A percentile compares a stretch with the other conserved stretches of the same genome.
phyloP scores from a whole-genome alignment of 2,329 filamentous ascomycete genomes.

The Verticillium albo-atrum region DNA sequence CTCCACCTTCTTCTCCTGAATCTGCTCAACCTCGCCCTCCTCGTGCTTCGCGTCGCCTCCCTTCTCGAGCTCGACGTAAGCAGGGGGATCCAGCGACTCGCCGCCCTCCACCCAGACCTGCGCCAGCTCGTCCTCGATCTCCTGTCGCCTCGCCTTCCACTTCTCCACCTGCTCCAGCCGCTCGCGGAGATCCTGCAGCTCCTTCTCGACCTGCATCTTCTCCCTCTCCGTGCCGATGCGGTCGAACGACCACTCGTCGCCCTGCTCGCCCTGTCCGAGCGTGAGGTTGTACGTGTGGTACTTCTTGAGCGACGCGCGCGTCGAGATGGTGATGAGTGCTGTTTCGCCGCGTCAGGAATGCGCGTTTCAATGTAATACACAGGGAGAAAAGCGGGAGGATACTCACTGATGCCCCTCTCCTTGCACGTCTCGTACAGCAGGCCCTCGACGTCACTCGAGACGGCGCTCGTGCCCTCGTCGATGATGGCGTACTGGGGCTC shows the following conservation, averaged over 20 bases:
- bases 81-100: slow-evolving; percentile 42
- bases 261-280: slow-evolving; percentile 73
- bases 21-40: slow-evolving; percentile 5
- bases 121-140: slow-evolving; percentile 79
- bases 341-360: slow-evolving; percentile 12
- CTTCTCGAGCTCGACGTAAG: slow-evolving; percentile 28
- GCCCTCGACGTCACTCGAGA: slow-evolving; percentile 91
- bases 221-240: slow-evolving; percentile 90
- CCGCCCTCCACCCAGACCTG: slow-evolving; percentile 55
- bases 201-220: slow-evolving; percentile 89
- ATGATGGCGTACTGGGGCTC: slow-evolving; percentile 92
- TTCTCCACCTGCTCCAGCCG: slow-evolving; percentile 74
- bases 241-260: slow-evolving; percentile 89
- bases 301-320: slow-evolving; percentile 87
- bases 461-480: slow-evolving; percentile 92
- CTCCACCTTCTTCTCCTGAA: neutral
- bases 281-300: slow-evolving; percentile 92
- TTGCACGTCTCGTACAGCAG: slow-evolving; percentile 91
- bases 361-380: neutral
- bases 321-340: slow-evolving; percentile 94
- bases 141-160: slow-evolving; percentile 72
- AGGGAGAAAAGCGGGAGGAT: neutral
- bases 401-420: slow-evolving; percentile 85
- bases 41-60: neutral
- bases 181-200: slow-evolving; percentile 79